phyloP scores from a whole-genome alignment of 306 rosid genomes.

The Rubus parviflorus region DNA sequence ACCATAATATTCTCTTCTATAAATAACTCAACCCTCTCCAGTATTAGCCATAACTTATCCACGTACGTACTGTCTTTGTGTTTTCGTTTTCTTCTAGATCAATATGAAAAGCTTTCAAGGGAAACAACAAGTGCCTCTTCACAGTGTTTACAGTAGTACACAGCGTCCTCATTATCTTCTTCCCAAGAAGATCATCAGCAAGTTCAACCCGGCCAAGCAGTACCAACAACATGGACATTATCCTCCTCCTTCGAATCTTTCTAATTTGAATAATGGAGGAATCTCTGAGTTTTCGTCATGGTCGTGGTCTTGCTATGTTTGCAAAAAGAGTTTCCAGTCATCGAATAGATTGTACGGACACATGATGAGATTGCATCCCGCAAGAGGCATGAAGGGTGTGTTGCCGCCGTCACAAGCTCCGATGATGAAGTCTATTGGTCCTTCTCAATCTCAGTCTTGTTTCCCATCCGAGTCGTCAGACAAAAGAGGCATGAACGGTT shows the following conservation, averaged over 20 bases:
- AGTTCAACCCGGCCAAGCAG: neutral
- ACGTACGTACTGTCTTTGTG: neutral
- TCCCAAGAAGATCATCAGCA: neutral
- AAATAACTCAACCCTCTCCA: neutral
- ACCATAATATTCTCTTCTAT: neutral
- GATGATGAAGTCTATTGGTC: too few species aligned
- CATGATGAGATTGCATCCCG: neutral
- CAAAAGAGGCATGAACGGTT: neutral
- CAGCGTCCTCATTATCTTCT: slow-evolving; percentile 2
- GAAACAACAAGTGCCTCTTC: neutral
- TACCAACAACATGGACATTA: neutral
- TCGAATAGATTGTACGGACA: neutral
- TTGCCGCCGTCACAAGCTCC: neutral
- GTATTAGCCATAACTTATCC: neutral
- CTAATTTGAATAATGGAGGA: neutral
- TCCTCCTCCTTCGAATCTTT: neutral
- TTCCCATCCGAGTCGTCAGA: neutral
- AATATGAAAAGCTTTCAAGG: neutral
- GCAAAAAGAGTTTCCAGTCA: neutral
- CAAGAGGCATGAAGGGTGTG: neutral
- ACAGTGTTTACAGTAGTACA: neutral
- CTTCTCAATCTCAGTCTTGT: too few species aligned
- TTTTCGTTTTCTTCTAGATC: neutral
- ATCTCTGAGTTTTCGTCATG: neutral
- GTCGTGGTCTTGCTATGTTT: neutral